Evolutionary conservation across 495 filamentous ascomycete genomes (phyloP).

Genomic region (Penicillium argentinense): DNA sequence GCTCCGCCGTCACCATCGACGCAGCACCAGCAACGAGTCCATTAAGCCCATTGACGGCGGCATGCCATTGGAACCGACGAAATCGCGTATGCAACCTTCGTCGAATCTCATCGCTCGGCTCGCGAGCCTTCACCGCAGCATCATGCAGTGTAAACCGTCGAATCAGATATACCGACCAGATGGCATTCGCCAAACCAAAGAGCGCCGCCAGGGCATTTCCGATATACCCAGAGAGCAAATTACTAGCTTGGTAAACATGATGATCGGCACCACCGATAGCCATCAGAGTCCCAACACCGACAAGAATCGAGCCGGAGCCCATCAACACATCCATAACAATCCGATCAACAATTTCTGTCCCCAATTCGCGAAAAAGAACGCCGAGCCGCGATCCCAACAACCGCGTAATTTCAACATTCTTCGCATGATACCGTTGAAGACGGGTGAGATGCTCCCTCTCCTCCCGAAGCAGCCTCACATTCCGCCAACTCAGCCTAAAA

Average conservation of each 20-base stretch:
- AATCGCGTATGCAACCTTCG: slow-evolving; percentile 35
- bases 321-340: slow-evolving; percentile 48
- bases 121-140: slow-evolving; percentile 7
- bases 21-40: slow-evolving; percentile 49
- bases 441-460: slow-evolving; percentile 36
- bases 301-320: slow-evolving; percentile 45
- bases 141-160: slow-evolving; percentile 35
- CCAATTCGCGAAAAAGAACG: slow-evolving; percentile 42
- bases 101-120: slow-evolving; percentile 22
- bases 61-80: slow-evolving; percentile 39
- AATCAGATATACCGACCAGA: slow-evolving; percentile 44
- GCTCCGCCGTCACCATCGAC: slow-evolving; percentile 47
- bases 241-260: slow-evolving; percentile 40
- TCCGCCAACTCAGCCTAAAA: slow-evolving; percentile 40
- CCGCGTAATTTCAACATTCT: slow-evolving; percentile 12
- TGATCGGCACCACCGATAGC: slow-evolving; percentile 48
- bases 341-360: slow-evolving; percentile 48
- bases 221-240: slow-evolving; percentile 51
- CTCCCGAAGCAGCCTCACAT: slow-evolving; percentile 38
- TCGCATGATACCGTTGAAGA: slow-evolving; percentile 15
- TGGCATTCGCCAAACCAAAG: slow-evolving; percentile 44
- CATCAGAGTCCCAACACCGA: slow-evolving; percentile 50
- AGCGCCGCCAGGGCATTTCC: slow-evolving; percentile 44
- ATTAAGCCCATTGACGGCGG: slow-evolving; percentile 38
- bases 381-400: slow-evolving; percentile 34